Evolutionary conservation across 2,329 filamentous ascomycete genomes (phyloP).

Genomic region (Aspergillus ochraceoroseus): DNA sequence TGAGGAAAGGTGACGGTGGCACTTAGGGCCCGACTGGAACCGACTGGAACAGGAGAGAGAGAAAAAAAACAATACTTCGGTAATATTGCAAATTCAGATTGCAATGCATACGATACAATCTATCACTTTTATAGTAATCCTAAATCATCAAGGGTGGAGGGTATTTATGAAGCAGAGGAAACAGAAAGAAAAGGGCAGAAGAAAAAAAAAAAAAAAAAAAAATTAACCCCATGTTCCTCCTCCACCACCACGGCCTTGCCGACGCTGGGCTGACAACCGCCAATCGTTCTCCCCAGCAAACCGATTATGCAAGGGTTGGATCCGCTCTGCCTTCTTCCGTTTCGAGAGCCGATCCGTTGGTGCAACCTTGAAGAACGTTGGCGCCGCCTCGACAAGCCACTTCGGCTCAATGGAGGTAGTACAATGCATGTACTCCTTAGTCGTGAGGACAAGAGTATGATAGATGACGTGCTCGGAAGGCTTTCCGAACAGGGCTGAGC

Average conservation of each 20-base stretch:
- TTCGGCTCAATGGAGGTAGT: slow-evolving; percentile 93
- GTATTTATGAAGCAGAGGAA: no score
- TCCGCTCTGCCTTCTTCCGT: slow-evolving; percentile 87
- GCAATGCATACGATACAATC: no score
- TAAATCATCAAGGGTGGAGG: no score
- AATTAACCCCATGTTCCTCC: slow-evolving; percentile 80
- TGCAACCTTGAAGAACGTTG: slow-evolving; percentile 97
- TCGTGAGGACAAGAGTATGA: slow-evolving; percentile 54
- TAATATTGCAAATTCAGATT: no score
- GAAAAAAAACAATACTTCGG: no score
- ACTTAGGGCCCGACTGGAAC: no score
- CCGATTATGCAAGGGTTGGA: slow-evolving; percentile 91
- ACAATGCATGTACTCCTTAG: slow-evolving; percentile 97
- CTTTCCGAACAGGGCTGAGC: slow-evolving; percentile 88
- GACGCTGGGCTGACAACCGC: slow-evolving; percentile 82
- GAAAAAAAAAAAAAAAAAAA: slow-evolving; percentile 4
- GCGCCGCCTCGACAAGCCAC: slow-evolving; percentile 89
- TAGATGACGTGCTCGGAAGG: slow-evolving; percentile 96
- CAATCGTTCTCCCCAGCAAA: slow-evolving; percentile 92
- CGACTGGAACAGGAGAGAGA: no score
- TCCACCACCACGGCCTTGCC: slow-evolving; percentile 75
- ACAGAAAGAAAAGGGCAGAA: no score
- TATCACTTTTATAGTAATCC: no score
- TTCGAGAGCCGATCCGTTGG: slow-evolving; percentile 81
- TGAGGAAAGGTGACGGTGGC: no score